These are phyloP conservation scores for Mortierella sp. DNA, from an alignment of 371 early-diverging fungal species.

Conservation along the genomic window DNA sequence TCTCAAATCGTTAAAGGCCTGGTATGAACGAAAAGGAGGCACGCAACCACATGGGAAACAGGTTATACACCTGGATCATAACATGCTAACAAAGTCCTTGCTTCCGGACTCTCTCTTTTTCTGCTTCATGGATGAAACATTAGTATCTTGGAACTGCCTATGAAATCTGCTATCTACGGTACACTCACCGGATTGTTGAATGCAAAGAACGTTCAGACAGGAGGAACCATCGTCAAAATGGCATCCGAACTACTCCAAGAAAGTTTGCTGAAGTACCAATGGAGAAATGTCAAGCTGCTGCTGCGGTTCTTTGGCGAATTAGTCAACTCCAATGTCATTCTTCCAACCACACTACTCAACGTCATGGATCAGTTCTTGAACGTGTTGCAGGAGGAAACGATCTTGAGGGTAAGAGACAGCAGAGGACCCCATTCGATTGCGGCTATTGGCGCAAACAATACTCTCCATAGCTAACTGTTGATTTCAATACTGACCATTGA, in stretches of 20 bases:
- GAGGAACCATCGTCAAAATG: constrained; percentile 64
- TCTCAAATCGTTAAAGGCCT: constrained; percentile 70
- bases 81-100: background rate
- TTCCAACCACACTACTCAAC: constrained; percentile 68
- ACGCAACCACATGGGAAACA: background rate
- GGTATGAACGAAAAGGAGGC: constrained; percentile 49
- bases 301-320: constrained; percentile 86
- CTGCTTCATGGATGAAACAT: no score
- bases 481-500: no score
- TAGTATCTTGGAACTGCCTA: constrained; percentile 81
- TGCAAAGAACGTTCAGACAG: constrained; percentile 63
- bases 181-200: constrained; percentile 83
- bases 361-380: constrained; percentile 70
- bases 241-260: constrained; percentile 63
- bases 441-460: no score
- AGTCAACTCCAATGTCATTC: constrained; percentile 81
- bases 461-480: no score
- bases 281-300: constrained; percentile 80
- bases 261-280: constrained; percentile 60
- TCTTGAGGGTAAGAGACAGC: constrained; percentile 55
- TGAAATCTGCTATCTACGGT: constrained; percentile 83
- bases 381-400: constrained; percentile 65
- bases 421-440: no score
- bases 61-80: background rate
- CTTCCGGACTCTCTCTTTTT: no score